phyloP scores from a whole-genome alignment of 2,329 filamentous ascomycete species.

The Fusarium robinianum region DNA sequence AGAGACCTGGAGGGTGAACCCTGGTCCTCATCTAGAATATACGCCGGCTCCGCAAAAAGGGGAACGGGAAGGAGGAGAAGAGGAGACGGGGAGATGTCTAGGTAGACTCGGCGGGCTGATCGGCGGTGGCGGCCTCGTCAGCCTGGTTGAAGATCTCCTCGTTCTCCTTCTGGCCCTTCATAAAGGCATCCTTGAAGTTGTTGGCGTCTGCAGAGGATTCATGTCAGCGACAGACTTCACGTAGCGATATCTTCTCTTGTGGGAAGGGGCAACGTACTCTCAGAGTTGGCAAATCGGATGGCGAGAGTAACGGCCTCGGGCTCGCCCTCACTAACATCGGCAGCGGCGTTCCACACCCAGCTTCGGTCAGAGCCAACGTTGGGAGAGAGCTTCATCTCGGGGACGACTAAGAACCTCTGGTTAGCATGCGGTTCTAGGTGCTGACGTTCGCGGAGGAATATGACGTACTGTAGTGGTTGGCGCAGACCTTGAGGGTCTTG shows the following conservation, averaged over 20 bases:
- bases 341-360: constrained; percentile 99
- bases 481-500: constrained; percentile 99
- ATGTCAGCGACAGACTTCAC: constrained; percentile 19
- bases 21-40: constrained; percentile 13
- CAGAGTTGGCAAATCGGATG: constrained; percentile 96
- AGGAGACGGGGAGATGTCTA: constrained; percentile 22
- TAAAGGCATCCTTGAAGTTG: constrained; percentile 94
- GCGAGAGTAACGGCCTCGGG: constrained; percentile 94
- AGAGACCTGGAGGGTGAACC: constrained; percentile 10
- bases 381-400: constrained; percentile 98
- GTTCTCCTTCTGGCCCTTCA: constrained; percentile 96
- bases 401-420: constrained; percentile 68
- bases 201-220: constrained; percentile 76
- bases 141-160: constrained; percentile 75
- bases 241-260: background rate
- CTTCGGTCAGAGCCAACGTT: constrained; percentile 98
- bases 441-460: no score
- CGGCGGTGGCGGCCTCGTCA: constrained; percentile 34
- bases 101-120: constrained; percentile 18
- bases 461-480: constrained; percentile 98
- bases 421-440: constrained; percentile 1
- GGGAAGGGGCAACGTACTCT: constrained; percentile 68
- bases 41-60: constrained; percentile 21
- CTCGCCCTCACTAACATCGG: constrained; percentile 97
- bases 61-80: constrained; percentile 14